Percentiles rank a stretch among this genome's conserved stretches.
phyloP scores from a whole-genome alignment of 2,329 filamentous ascomycete genomes.

The Plectosphaerella sp. region DNA sequence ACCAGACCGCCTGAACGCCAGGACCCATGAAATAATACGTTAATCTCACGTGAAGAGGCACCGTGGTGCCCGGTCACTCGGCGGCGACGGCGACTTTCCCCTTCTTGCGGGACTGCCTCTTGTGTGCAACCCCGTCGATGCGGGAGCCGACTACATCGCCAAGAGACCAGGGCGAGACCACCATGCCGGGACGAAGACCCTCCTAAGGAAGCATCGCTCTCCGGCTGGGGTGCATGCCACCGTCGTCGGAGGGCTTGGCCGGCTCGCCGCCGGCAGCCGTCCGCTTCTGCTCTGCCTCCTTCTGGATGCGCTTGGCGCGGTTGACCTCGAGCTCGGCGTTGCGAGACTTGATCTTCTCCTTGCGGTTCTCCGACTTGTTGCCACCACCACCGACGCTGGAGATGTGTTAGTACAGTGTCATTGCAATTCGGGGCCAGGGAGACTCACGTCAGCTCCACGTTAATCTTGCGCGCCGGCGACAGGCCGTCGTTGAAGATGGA shows the following conservation, averaged over 20 bases:
- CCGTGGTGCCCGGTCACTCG: too few relatives aligned
- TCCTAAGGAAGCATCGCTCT: slow-evolving; percentile 23
- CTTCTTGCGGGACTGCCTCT: too few relatives aligned
- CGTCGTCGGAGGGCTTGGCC: slow-evolving; percentile 10
- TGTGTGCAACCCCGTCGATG: too few relatives aligned
- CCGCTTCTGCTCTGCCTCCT: slow-evolving; percentile 33
- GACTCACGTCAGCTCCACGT: slow-evolving; percentile 82
- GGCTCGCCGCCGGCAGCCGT: slow-evolving; percentile 22
- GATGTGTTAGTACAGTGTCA: not conserved
- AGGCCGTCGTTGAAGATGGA: slow-evolving; percentile 61
- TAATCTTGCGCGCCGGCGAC: slow-evolving; percentile 67
- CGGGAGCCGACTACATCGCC: too few relatives aligned
- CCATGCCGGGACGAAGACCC: too few relatives aligned
- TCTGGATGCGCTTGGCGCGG: slow-evolving; percentile 42
- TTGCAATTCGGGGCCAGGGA: not conserved
- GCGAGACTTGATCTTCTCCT: slow-evolving; percentile 76
- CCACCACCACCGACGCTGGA: slow-evolving; percentile 79
- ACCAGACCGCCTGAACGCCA: not conserved
- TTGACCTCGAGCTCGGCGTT: slow-evolving; percentile 78
- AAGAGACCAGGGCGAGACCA: too few relatives aligned
- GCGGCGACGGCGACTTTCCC: too few relatives aligned
- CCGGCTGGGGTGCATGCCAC: slow-evolving; percentile 48
- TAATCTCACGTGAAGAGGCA: not conserved
- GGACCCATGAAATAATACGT: not conserved
- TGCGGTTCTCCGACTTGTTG: slow-evolving; percentile 67